A percentile compares a stretch with the other conserved stretches of the same genome.
Evolutionary conservation across 768 basidiomycete genomes (phyloP).

Genomic region (Suillus subluteus): DNA sequence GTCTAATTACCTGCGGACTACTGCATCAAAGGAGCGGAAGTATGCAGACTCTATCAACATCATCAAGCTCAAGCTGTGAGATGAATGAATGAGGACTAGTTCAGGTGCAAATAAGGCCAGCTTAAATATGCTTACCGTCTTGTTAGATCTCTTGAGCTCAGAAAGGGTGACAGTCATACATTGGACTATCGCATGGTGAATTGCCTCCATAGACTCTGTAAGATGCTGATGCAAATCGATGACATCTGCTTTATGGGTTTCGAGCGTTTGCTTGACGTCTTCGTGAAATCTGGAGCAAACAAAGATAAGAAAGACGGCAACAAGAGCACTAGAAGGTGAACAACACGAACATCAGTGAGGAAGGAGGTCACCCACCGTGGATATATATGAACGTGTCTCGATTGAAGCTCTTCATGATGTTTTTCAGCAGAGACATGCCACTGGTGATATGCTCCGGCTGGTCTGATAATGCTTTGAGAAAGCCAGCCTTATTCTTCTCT

Average conservation of each 20-base stretch:
- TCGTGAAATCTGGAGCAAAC: constrained; percentile 75
- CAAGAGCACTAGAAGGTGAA: not conserved
- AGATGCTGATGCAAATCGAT: constrained; percentile 88
- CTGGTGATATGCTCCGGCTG: constrained; percentile 94
- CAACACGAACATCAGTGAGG: not conserved
- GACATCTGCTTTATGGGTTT: constrained; percentile 85
- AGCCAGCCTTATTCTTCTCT: constrained; percentile 87
- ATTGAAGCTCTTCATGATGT: constrained; percentile 92
- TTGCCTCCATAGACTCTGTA: constrained; percentile 84
- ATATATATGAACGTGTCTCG: constrained; percentile 86
- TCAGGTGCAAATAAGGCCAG: not conserved
- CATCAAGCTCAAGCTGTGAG: constrained; percentile 88
- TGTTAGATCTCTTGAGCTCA: constrained; percentile 88
- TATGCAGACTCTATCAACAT: constrained; percentile 90
- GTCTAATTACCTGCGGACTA: too few relatives aligned
- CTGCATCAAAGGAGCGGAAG: constrained; percentile 92
- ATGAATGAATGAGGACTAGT: not conserved
- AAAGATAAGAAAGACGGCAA: not conserved
- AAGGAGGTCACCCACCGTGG: constrained; percentile 65
- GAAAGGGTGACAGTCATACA: constrained; percentile 91
- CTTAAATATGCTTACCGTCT: constrained; percentile 46
- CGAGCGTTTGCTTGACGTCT: constrained; percentile 79
- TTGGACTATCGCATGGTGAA: constrained; percentile 89
- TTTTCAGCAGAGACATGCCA: constrained; percentile 88
- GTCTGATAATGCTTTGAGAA: constrained; percentile 96